A percentile compares a stretch with the other conserved stretches of the same genome.
These are phyloP conservation scores for Gracilariopsis chorda DNA, from an alignment of 23 red algal species.

Conservation along the genomic window DNA sequence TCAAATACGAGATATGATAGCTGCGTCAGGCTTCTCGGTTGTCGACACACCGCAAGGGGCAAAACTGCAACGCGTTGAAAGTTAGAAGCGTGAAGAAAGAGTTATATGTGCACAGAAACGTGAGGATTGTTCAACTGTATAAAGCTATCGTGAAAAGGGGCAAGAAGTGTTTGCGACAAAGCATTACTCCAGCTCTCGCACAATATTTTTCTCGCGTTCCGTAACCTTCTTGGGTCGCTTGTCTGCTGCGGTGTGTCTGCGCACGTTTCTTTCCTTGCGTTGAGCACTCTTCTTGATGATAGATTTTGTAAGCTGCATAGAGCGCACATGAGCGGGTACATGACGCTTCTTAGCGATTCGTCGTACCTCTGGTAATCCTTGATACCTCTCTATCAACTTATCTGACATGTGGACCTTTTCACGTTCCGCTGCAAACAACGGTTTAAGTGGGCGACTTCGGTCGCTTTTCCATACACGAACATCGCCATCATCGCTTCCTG, in stretches of 20 bases:
- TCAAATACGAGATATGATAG: slow-evolving; percentile 70
- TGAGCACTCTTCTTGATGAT: slow-evolving; percentile 67
- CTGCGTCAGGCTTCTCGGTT: slow-evolving; percentile 65
- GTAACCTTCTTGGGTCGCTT: not conserved
- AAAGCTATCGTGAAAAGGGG: no score
- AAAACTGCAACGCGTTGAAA: slow-evolving; percentile 53
- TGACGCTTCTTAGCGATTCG: slow-evolving; percentile 79
- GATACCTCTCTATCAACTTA: slow-evolving; percentile 75
- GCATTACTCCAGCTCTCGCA: slow-evolving; percentile 47
- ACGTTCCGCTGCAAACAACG: slow-evolving; percentile 71
- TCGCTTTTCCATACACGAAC: slow-evolving; percentile 98
- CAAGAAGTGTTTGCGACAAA: no score
- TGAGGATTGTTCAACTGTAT: no score
- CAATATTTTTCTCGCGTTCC: slow-evolving; percentile 35
- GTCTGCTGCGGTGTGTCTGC: slow-evolving; percentile 5
- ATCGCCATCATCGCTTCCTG: slow-evolving; percentile 93
- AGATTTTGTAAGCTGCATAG: slow-evolving; percentile 26
- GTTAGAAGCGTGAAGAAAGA: not conserved
- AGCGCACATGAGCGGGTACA: slow-evolving; percentile 54
- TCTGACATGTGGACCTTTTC: slow-evolving; percentile 47
- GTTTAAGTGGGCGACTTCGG: slow-evolving; percentile 70
- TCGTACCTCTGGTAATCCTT: slow-evolving; percentile 59
- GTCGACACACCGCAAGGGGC: slow-evolving; percentile 84
- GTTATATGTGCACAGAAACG: not conserved
- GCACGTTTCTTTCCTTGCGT: slow-evolving; percentile 75